Evolutionary conservation across 148 eudicot species (phyloP).

Genomic region (Diospyros kaki): DNA sequence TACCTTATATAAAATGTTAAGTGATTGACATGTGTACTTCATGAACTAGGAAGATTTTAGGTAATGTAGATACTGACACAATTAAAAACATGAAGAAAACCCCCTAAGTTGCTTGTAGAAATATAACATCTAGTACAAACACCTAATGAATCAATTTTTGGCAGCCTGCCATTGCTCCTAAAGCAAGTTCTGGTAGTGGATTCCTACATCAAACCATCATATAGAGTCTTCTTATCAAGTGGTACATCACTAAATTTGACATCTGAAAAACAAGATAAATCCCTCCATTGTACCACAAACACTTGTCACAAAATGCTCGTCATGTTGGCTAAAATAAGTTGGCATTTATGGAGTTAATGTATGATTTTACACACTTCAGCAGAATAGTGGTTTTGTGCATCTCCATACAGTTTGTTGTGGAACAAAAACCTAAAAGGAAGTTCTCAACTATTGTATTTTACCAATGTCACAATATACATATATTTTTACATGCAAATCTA

Average conservation of each 20-base stretch:
- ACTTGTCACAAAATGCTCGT: not conserved
- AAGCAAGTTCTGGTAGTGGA: not conserved
- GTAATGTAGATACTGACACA: too few species aligned
- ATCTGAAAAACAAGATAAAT: not conserved
- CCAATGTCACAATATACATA: conserved; percentile 2
- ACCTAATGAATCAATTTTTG: too few species aligned
- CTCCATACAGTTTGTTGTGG: not conserved
- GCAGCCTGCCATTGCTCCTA: too few species aligned
- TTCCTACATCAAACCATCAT: not conserved
- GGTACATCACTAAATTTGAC: not conserved
- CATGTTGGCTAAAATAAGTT: not conserved
- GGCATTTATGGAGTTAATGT: not conserved
- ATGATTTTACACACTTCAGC: not conserved
- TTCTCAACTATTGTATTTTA: not conserved
- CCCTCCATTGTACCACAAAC: not conserved
- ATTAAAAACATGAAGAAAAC: too few species aligned
- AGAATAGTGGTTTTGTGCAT: not conserved
- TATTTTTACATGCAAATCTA: not conserved
- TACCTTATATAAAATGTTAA: too few species aligned
- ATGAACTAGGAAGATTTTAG: too few species aligned
- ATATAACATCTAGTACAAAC: too few species aligned
- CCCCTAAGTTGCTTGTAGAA: too few species aligned
- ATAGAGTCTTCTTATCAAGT: not conserved
- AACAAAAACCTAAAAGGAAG: not conserved
- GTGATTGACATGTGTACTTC: too few species aligned